These are phyloP conservation scores for Saccharomycopsis crataegensis DNA, from an alignment of 1,139 yeast species.

Conservation along the genomic window DNA sequence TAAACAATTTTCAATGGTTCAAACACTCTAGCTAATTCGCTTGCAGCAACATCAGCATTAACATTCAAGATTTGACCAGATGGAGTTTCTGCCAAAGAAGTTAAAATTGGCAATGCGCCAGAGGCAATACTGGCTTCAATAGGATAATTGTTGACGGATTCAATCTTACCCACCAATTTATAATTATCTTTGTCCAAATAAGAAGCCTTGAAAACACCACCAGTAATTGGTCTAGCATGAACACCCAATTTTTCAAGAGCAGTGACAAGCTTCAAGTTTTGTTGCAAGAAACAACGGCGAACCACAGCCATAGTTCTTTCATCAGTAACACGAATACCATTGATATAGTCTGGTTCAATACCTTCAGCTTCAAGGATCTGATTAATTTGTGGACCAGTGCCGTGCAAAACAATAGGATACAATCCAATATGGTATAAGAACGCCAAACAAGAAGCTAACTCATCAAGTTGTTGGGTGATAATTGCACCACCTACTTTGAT, in stretches of 20 bases:
- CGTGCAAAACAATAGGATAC: constrained; percentile 94
- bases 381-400: constrained; percentile 98
- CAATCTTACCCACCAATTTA: constrained; percentile 86
- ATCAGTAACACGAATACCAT: constrained; percentile 95
- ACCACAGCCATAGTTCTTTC: constrained; percentile 94
- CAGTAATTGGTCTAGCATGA: constrained; percentile 96
- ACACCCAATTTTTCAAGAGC: constrained; percentile 96
- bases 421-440: constrained; percentile 95
- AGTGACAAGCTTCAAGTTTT: constrained; percentile 87
- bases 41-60: constrained; percentile 98
- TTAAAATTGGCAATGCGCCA: constrained; percentile 92
- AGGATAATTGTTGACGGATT: constrained; percentile 79
- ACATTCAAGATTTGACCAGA: constrained; percentile 96
- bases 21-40: constrained; percentile 92
- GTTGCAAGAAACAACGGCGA: constrained; percentile 89
- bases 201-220: constrained; percentile 94
- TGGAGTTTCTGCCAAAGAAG: constrained; percentile 92
- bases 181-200: constrained; percentile 87
- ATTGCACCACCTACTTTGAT: constrained; percentile 99
- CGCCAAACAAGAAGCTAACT: constrained; percentile 91
- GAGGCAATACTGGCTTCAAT: constrained; percentile 93
- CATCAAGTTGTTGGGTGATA: constrained; percentile 87
- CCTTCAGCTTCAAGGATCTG: constrained; percentile 90
- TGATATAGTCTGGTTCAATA: constrained; percentile 91
- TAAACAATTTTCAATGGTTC: constrained; percentile 96